Evolutionary conservation across 139 green algal species (phyloP).

Genomic region (Asterochloris erici): DNA sequence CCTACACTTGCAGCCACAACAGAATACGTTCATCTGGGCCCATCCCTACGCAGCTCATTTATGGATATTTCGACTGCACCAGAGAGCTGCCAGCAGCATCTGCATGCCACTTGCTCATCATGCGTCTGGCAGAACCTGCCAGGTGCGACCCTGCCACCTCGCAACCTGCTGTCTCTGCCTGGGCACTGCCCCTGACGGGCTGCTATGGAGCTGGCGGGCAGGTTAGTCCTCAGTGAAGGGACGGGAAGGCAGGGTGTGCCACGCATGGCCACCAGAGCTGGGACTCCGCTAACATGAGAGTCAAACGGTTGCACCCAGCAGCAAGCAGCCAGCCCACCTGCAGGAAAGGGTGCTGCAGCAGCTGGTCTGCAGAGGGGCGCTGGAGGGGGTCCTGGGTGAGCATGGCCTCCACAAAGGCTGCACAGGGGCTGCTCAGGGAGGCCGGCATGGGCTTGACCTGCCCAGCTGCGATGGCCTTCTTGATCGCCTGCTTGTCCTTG

Average conservation of each 20-base stretch:
- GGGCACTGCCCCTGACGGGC: neutral
- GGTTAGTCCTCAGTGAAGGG: neutral
- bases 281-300: no score
- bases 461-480: conserved; percentile 42
- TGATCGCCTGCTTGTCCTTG: conserved; percentile 54
- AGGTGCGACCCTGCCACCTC: neutral
- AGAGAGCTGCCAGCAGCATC: no score
- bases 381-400: conserved; percentile 52
- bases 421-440: conserved; percentile 20
- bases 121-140: no score
- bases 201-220: neutral
- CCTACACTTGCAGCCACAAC: no score
- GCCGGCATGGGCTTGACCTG: conserved; percentile 32
- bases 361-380: conserved; percentile 54
- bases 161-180: neutral
- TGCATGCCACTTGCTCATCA: no score
- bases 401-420: conserved; percentile 54
- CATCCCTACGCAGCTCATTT: no score
- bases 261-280: no score
- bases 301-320: no score
- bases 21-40: no score
- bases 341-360: conserved; percentile 71
- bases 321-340: conserved; percentile 16
- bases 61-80: no score
- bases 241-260: no score